Conservation (phyloP, 805 yeast genomes). For the Teunomyces funiuensis region DNA sequence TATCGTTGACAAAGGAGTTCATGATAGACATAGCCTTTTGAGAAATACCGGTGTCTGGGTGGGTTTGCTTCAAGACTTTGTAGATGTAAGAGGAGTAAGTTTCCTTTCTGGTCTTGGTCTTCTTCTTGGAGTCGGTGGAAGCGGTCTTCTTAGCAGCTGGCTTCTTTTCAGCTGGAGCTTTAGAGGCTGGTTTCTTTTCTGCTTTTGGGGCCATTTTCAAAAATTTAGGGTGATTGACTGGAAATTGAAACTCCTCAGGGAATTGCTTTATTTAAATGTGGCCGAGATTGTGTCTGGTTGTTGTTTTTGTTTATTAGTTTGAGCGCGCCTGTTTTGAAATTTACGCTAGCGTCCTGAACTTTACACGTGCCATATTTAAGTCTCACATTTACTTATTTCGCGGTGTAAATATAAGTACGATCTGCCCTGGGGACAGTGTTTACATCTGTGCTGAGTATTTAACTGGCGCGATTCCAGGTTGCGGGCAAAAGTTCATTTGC, state of each 20-base stretch:
- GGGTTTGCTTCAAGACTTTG: constrained; percentile 41
- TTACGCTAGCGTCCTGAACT: background rate
- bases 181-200: constrained; percentile 41
- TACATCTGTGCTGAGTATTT: background rate
- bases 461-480: constrained; percentile 1
- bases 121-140: constrained; percentile 32
- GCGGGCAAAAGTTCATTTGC: background rate
- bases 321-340: constrained; percentile 1
- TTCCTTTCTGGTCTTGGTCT: constrained; percentile 39
- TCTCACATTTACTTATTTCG: constrained; percentile 1
- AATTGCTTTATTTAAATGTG: constrained; percentile 3
- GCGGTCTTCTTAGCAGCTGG: constrained; percentile 39
- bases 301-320: background rate
- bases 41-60: constrained; percentile 41
- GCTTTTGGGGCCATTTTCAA: constrained; percentile 35
- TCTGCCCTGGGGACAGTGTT: background rate
- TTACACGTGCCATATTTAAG: background rate
- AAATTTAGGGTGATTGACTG: background rate
- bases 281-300: background rate
- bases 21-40: constrained; percentile 41
- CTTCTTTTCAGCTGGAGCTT: constrained; percentile 42
- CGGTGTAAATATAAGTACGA: background rate
- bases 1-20: constrained; percentile 40
- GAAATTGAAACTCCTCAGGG: background rate
- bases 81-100: constrained; percentile 39